Evolutionary conservation across 176 grass and related monocot genomes (phyloP), one percentile per base, ranked within the genome.

Genomic region (Panicum miliaceum): DNA sequence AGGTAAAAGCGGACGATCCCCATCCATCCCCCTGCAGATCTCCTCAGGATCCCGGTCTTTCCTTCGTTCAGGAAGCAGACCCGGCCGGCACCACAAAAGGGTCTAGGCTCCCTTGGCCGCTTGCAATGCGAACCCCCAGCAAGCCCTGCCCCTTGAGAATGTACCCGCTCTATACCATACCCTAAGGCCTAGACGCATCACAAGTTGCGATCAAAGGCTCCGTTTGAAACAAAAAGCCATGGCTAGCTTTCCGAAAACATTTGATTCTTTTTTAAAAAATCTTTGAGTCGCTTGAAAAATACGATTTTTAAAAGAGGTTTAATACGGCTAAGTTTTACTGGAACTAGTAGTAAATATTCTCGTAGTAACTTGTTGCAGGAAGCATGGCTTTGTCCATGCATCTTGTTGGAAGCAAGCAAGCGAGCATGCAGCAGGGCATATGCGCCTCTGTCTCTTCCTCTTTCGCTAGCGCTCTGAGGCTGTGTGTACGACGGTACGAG

Each of bases 1-100:
- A 74, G 64, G 56, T 43, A 60, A 86, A 76, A 90, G 47, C 41
- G 8, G 77, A 12, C 57, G n/a, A 71, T 16, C 11, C 15, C 61
- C 29, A 41, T 75, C 68, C 84, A 68, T 69, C 66, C 26, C 69
- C 29, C 88, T 85, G 82, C 85, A 88, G 88, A 90, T 90, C 77
- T 81, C 70, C 57, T 71, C 68, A 80, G 76, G 25, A 46, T 50
- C 45, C 75, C 35, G 26, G 22, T 81, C 68, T 54, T 75, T 54
- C 8, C 18, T 60, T 74, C 60, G 27, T 64, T 56, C 61, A 54
- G 67, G 62, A 78, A 69, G 47, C 51, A 80, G 34, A 70, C 36
- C 71, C 29, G 29, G 29, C 60, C 60, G 26, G 60, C 78, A 54
- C 59, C 48, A 35, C 34, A 58, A 81, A 66, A 81, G 69, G 34